Percentiles rank a stretch among this genome's conserved stretches.
Conservation (phyloP, 2,329 filamentous ascomycete species). For the Ophiostoma montium region DNA sequence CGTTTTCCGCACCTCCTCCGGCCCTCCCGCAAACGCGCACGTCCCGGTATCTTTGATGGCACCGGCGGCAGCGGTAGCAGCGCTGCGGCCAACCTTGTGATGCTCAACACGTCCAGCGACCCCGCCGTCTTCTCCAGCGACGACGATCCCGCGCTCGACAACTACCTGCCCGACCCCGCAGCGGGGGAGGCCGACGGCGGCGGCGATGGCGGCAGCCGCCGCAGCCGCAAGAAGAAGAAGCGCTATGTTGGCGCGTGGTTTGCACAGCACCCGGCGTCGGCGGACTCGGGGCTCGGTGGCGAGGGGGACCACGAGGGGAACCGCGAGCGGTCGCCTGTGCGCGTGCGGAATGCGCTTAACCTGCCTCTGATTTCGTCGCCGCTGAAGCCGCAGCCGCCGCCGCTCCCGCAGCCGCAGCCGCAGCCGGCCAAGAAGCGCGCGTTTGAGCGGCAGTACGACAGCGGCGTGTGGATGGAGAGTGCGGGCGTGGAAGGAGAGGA, state of each 20-base stretch:
- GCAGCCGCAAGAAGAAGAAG: slow-evolving; percentile 45
- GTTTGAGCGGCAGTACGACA: slow-evolving; percentile 48
- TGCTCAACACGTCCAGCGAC: slow-evolving; percentile 51
- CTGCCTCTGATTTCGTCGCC: slow-evolving; percentile 4
- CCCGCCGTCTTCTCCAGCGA: slow-evolving; percentile 59
- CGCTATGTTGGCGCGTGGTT: slow-evolving; percentile 56
- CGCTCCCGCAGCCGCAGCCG: slow-evolving; percentile 15
- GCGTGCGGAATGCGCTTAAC: not conserved
- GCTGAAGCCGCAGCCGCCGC: slow-evolving; percentile 14
- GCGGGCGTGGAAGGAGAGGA: slow-evolving; percentile 40
- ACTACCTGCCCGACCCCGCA: slow-evolving; percentile 36
- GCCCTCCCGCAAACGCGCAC: slow-evolving; percentile 9
- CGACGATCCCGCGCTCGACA: slow-evolving; percentile 52
- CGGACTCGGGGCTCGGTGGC: slow-evolving; percentile 12
- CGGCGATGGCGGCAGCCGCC: no score
- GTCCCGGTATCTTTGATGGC: slow-evolving; percentile 6
- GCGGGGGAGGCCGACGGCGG: no score
- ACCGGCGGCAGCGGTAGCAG: not conserved
- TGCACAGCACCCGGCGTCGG: slow-evolving; percentile 29
- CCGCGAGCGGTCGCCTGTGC: not conserved
- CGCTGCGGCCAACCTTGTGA: slow-evolving; percentile 2
- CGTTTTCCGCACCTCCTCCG: slow-evolving; percentile 12
- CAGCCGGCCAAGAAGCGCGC: slow-evolving; percentile 31
- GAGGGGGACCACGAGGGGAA: not conserved
- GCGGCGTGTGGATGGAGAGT: slow-evolving; percentile 51